Base-by-base conservation (phyloP, 1,139 yeast genomes). In the Geotrichum aggregatum region DNA sequence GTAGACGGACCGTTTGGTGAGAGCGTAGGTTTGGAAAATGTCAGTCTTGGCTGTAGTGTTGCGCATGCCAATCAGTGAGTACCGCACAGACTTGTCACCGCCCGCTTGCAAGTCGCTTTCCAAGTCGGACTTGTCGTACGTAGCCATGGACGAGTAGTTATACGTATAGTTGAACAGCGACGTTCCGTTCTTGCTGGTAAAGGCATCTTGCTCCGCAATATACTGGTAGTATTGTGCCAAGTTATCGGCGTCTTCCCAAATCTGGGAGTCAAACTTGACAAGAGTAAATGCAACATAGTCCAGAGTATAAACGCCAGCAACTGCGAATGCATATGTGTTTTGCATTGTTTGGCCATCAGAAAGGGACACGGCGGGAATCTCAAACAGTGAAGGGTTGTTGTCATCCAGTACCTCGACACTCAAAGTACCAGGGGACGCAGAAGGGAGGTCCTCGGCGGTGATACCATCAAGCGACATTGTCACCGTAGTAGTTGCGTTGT, bases 121-220 rank as follows among this genome's bases (percentile, higher is more conserved):
- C 14, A 53, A 35, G 8, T 38, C 26, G 33, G 16, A 33, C 31
- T 52, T 45, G 44, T 47, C 44, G 22, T 47, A 50, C 8, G 47
- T 14, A 8, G 24, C 16, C 36, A 39, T 43, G 26, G 33, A 39
- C 30, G 14, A 14, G 30, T 53, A 53, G 30, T 53, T 43, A 40
- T 49, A 53, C 14, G 56, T 53, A 39, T 53, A 28, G 49, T 53
- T 53, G 47, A 53, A 51, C 14, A 53, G 24, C 2, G 39, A 19
- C 8, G 53, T 46, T 13, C 53, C 53, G 30, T 49, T 49, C 3
- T 34, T 26, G 28, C 18, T 16, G 14, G 56, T 43, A 16, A 44
- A 50, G 18, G 39, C 13, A 6, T 30, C 16, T 26, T 49, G 53
- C 24, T 34, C 33, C 10, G 47, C 43, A 3, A 53, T 28, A 28